These are phyloP conservation scores for Neofusicoccum parvum DNA, from an alignment of 2,329 filamentous ascomycete genomes.

Conservation along the genomic window DNA sequence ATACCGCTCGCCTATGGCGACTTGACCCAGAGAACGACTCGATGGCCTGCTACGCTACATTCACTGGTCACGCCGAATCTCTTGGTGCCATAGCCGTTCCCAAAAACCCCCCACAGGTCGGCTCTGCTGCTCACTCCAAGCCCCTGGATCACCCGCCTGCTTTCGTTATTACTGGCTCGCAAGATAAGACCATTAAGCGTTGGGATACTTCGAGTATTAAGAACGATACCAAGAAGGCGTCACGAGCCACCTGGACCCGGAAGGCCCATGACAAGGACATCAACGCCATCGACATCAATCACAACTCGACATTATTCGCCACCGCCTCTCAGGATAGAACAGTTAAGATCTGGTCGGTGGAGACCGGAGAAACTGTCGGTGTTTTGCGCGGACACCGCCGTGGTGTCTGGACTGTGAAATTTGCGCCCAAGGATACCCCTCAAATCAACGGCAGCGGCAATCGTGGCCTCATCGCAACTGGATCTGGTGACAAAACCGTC, in stretches of 20 bases:
- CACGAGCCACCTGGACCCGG: conserved; percentile 77
- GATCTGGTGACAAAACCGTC: conserved; percentile 92
- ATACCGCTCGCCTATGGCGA: conserved; percentile 87
- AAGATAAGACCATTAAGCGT: conserved; percentile 92
- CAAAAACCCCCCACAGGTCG: conserved; percentile 65
- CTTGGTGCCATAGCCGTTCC: conserved; percentile 87
- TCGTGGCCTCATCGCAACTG: conserved; percentile 83
- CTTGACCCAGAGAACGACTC: conserved; percentile 75
- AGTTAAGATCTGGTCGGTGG: conserved; percentile 93
- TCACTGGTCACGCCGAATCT: conserved; percentile 92
- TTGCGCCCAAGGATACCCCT: conserved; percentile 78
- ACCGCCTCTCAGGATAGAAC: conserved; percentile 96
- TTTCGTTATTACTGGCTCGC: conserved; percentile 88
- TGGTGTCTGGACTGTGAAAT: conserved; percentile 94
- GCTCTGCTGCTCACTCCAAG: conserved; percentile 69
- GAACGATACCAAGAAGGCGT: conserved; percentile 54
- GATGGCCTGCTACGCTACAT: conserved; percentile 77
- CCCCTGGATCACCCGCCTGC: conserved; percentile 78
- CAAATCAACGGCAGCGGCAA: conserved; percentile 58
- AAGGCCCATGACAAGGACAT: conserved; percentile 99
- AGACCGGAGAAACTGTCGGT: conserved; percentile 87
- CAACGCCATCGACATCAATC: conserved; percentile 85
- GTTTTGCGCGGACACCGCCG: conserved; percentile 90
- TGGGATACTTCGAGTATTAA: conserved; percentile 64
- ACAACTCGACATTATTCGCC: conserved; percentile 77